These are phyloP conservation scores for Aristolochia fimbriata DNA, from an alignment of 164 flowering plant genomes.

Conservation along the genomic window DNA sequence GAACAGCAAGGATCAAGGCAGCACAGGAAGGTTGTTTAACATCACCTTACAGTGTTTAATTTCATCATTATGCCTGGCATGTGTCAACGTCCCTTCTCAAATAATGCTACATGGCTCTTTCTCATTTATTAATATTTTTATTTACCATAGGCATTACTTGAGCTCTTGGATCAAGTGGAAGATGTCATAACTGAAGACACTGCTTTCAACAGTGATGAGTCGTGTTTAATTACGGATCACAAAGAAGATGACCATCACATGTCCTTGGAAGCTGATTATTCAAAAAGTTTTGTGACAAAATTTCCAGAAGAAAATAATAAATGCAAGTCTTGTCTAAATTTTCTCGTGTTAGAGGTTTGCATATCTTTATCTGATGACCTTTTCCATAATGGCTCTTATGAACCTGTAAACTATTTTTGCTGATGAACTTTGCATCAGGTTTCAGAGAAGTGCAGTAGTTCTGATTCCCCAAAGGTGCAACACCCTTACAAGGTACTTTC, in stretches of 20 bases:
- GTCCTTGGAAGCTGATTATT: constrained; percentile 12
- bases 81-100: not conserved
- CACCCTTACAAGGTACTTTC: constrained; percentile 43
- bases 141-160: constrained; percentile 67
- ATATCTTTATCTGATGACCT: not conserved
- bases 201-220: constrained; percentile 16
- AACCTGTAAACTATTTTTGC: not conserved
- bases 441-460: constrained; percentile 47
- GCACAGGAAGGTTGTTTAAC: constrained; percentile 53
- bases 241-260: constrained; percentile 9
- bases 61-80: too few relatives aligned
- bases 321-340: constrained; percentile 21
- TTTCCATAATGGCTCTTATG: not conserved
- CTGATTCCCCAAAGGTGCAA: constrained; percentile 26
- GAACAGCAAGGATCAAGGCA: constrained; percentile 44
- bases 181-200: constrained; percentile 76
- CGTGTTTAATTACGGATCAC: constrained; percentile 10
- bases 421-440: constrained; percentile 39
- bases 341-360: constrained; percentile 83
- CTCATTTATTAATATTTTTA: not conserved
- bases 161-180: constrained; percentile 91
- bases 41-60: not conserved
- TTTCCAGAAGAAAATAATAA: constrained; percentile 9
- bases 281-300: constrained; percentile 2
- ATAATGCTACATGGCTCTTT: too few relatives aligned